These are phyloP conservation scores for Primulina huaijiensis DNA, from an alignment of 257 asterid species.

Conservation along the genomic window DNA sequence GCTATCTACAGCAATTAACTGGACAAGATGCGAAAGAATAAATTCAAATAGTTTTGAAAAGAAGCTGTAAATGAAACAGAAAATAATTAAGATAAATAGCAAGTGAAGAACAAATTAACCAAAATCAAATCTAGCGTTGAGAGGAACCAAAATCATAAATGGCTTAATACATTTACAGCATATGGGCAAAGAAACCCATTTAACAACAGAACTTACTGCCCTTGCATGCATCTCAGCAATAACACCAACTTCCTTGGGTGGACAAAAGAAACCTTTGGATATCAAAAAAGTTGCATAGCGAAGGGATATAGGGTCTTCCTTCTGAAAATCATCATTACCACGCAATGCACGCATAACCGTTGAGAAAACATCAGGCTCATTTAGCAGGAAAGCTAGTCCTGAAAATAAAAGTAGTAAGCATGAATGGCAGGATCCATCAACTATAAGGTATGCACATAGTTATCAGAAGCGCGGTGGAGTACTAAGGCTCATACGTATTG, in stretches of 20 bases:
- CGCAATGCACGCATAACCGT: conserved; percentile 63
- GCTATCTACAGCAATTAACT: conserved; percentile 74
- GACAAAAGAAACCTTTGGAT: conserved; percentile 76
- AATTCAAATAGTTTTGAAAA: conserved; percentile 23
- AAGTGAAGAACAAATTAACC: not conserved
- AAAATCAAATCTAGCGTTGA: not conserved
- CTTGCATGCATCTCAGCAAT: conserved; percentile 78
- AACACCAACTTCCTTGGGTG: conserved; percentile 66
- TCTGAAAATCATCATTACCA: conserved; percentile 59
- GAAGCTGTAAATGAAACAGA: conserved; percentile 11
- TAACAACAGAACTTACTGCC: conserved; percentile 53
- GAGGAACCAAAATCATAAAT: conserved; percentile 27
- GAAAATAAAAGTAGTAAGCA: conserved; percentile 37
- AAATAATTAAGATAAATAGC: not conserved
- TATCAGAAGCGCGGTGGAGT: too few species aligned
- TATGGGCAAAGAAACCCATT: not conserved
- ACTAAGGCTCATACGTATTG: too few species aligned
- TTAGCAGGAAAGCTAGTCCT: conserved; percentile 79
- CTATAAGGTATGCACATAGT: not conserved
- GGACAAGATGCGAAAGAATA: conserved; percentile 27
- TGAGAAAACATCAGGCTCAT: conserved; percentile 68
- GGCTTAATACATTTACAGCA: not conserved
- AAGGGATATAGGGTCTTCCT: conserved; percentile 58
- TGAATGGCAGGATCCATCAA: conserved; percentile 21
- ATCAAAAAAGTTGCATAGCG: conserved; percentile 77